Base-by-base conservation (phyloP, 257 asterid species). In the Handroanthus guayacan region DNA sequence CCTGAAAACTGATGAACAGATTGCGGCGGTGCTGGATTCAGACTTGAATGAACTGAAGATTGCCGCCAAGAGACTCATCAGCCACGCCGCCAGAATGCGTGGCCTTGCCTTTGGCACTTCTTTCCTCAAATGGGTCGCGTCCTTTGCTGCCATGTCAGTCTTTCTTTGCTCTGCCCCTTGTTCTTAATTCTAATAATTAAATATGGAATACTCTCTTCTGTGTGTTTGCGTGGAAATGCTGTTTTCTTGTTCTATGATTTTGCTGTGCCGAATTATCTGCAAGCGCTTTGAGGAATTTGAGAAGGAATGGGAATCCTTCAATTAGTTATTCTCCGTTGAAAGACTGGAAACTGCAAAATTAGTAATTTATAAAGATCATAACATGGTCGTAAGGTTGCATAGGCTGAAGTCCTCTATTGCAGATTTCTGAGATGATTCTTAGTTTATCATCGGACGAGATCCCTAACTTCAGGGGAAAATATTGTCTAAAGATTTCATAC, bases 81-180 rank as follows among this genome's bases (percentile, higher is more conserved):
- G 61, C 66, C 96, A 91, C 78, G 91, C 93, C 71, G 36, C 92
- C 74, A 75, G 18, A 6, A 68, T 89, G 69, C 90, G 93, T 0
- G 92, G 86, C 77, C 56, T 74, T 11, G 94, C 87, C 20, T 83
- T 91, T 45, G 98, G 97, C 81, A 81, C 94, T 55, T 86, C 92
- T 62, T 83, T 95, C 75, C 91, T 95, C 86, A 80, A 78, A 91
- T 95, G 98, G 99, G 79, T 92, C 13, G 88, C 97, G 61, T 92
- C 98, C 51, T 85, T 89, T 38, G 86, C 98, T 54, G 98, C 99
- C 80, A 92, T 95, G 99, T 92, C 71, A 71, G 90, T 56, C 18
- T 34, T 43, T 34, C 16, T 25, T 25, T 25, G 31, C 34, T 52
- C 62, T 16, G 2, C 14, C 13, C 16, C 17, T 6, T 48, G 17